Evolutionary conservation across 345 rosid species (phyloP), one percentile per base, ranked within the genome.

Genomic region (Raphanus sativus): DNA sequence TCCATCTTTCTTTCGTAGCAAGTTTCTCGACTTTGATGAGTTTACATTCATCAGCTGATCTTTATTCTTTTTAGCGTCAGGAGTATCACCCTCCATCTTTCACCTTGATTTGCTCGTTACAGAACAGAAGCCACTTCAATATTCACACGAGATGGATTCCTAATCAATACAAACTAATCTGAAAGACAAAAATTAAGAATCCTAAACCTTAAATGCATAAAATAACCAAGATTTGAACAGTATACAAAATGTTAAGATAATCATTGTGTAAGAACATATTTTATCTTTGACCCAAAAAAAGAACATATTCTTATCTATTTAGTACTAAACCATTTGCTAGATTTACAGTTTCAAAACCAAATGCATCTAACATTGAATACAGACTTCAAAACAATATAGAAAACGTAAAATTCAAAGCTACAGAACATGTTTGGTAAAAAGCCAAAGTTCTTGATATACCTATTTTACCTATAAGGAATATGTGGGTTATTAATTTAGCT

Each of bases 1-100:
- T 59, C 82, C 66, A 77, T 84, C 77, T 71, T 81, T 70, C 81
- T 70, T 80, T 65, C 78, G 82, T 42, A 65, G 59, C 75, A 83
- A 70, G 78, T 38, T 85, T 45, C 67, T 80, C 6, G 81, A 69
- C 17, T 75, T 78, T 15, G 75, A 48, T 59, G 74, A 48, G 63
- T 40, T 21, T 72, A 38, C 70, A 65, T 61, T 75, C 40, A 58
- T 60, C 62, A 59, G 50, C 63, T 82, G 74, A 81, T 81, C 85
- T 36, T 84, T 86, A 67, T 79, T 84, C 45, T 84, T 84, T 73
- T 50, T 79, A 76, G 80, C 56, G 65, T 71, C 71, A 16, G 24
- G 72, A 75, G 75, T 67, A 48, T 62, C 17, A 62, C 70, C 78
- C 59, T 82, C 91, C 98, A 62, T 62, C 25, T 30, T 13, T 30